Conservation (phyloP, 495 filamentous ascomycete species). For the Penicillium tannophilum region DNA sequence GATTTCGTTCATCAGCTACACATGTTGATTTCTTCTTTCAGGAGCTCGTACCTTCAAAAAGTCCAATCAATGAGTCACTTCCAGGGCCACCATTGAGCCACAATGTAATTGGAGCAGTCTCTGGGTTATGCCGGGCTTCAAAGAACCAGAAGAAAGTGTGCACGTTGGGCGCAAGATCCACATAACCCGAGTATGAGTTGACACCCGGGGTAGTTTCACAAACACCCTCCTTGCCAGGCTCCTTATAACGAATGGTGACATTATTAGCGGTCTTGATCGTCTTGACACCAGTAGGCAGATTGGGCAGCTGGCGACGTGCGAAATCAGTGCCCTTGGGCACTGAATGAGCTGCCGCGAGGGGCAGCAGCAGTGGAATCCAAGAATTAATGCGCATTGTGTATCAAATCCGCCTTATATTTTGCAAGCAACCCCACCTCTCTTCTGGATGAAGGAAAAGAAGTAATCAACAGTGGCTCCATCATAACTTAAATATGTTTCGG, state of each 20-base stretch:
- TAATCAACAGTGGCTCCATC: not conserved
- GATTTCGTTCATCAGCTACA: slow-evolving; percentile 40
- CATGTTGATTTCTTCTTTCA: slow-evolving; percentile 18
- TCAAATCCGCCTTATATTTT: not conserved
- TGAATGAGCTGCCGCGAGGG: slow-evolving; percentile 28
- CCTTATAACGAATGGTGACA: slow-evolving; percentile 47
- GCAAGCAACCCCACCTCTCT: not conserved
- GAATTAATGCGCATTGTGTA: slow-evolving; percentile 31
- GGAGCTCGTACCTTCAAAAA: slow-evolving; percentile 52
- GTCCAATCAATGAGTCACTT: slow-evolving; percentile 59
- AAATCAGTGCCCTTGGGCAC: slow-evolving; percentile 21
- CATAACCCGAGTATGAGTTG: slow-evolving; percentile 45
- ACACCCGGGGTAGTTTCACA: slow-evolving; percentile 57
- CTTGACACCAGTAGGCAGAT: slow-evolving; percentile 55
- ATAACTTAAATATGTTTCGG: slow-evolving; percentile 1
- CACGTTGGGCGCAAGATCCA: slow-evolving; percentile 40
- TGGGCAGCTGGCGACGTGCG: slow-evolving; percentile 43
- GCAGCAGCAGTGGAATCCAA: slow-evolving; percentile 27
- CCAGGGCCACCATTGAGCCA: slow-evolving; percentile 63
- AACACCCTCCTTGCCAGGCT: slow-evolving; percentile 47
- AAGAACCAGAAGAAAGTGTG: slow-evolving; percentile 55
- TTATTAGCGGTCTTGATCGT: slow-evolving; percentile 61
- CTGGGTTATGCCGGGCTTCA: slow-evolving; percentile 45
- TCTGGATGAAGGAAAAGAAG: slow-evolving; percentile 1
- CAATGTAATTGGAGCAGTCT: slow-evolving; percentile 53